Conservation (phyloP, 768 basidiomycete species). For the Boletus sp. region DNA sequence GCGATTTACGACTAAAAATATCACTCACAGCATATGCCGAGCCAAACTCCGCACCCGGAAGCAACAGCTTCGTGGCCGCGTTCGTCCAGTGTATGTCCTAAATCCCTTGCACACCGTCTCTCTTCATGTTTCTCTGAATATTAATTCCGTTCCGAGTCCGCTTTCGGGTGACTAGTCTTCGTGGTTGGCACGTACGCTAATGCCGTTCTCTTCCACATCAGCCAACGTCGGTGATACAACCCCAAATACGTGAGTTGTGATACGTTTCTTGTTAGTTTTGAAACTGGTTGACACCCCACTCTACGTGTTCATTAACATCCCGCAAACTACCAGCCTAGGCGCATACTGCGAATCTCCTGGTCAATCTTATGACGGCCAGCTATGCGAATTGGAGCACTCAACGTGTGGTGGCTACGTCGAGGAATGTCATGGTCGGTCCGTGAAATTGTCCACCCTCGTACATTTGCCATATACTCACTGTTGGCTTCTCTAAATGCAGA, state of each 20-base stretch:
- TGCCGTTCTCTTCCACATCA: constrained; percentile 19
- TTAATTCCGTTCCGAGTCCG: neutral
- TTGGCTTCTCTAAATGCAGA: constrained; percentile 30
- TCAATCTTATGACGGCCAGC: constrained; percentile 57
- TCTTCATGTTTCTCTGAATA: neutral
- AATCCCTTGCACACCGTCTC: neutral
- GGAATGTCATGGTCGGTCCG: constrained; percentile 69
- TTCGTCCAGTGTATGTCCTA: constrained; percentile 62
- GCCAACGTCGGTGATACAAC: constrained; percentile 81
- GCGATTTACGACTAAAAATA: neutral
- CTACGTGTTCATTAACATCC: neutral
- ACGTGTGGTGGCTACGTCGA: constrained; percentile 69
- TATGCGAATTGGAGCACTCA: constrained; percentile 67
- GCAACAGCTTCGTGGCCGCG: constrained; percentile 67
- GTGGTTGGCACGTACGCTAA: neutral
- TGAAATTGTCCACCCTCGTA: neutral
- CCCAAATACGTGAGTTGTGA: constrained; percentile 64
- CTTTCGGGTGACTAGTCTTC: neutral
- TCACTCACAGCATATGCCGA: constrained; percentile 51
- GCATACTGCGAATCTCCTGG: constrained; percentile 80
- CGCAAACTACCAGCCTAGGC: constrained; percentile 44
- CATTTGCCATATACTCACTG: neutral
- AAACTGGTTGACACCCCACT: neutral
- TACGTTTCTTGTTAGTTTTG: neutral
- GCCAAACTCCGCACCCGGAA: constrained; percentile 64